Evolutionary conservation across 352 stramenopile genomes (phyloP), one percentile per base, ranked within the genome.

Genomic region (Pythium folliculosum): DNA sequence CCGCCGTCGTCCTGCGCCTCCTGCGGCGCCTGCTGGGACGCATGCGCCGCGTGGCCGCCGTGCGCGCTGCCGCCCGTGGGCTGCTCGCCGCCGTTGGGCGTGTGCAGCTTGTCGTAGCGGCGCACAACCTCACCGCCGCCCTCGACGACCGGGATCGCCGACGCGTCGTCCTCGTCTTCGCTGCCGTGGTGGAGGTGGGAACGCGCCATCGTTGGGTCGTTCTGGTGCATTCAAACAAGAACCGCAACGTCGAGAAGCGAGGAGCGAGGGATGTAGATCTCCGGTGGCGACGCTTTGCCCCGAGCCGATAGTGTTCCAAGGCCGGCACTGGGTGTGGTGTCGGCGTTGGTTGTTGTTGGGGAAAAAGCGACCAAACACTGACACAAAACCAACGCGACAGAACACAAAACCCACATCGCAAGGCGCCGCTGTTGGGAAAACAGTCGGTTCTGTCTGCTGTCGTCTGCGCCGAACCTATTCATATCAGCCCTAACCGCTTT

Each of bases 81-180:
- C 27, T 32, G 22, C 60, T 66, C 60, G 21, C 45, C 57, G 0
- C 61, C 71, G 22, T 75, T 78, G 49, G 83, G 83, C 45, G 83
- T 90, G 57, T 62, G 65, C 51, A 91, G 74, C 49, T 89, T 91
- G 73, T 91, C 83, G 52, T 91, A 91, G 47, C 67, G 70, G 5
- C 23, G 53, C 54, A 49, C 35, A 22, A 55, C 56, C 6, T 68
- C 63, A 9, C 47, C 64, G 43, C 71, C 66, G 37, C 71, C 66
- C 47, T 73, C 72, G 57, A 78, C 70, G 50, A 77, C 70, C 14
- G 78, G 73, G 63, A 82, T 78, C 56, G 63, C 64, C 10, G 65
- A 63, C 47, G 76, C 38, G 37, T 70, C 67, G 53, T 63, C 63
- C 32, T 61, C 63, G 25, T 63, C 23, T 30, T 66, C 25, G 19